phyloP scores from a whole-genome alignment of 306 rosid genomes.

The Cicer pinnatifidum region DNA sequence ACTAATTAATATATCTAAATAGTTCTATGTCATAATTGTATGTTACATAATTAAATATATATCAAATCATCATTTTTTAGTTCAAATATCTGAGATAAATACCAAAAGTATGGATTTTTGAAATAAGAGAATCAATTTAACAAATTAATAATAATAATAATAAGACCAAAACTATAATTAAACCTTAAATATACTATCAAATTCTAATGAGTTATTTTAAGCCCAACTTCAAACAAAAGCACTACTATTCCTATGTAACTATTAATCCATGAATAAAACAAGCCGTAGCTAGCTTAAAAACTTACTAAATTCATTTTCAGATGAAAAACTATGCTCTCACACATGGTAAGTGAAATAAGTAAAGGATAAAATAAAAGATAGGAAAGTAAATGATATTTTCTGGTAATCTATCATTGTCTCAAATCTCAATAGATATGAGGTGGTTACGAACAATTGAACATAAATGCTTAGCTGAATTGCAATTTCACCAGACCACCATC shows the following conservation, averaged over 20 bases:
- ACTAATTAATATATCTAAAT: no score
- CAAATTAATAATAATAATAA: no score
- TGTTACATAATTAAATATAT: no score
- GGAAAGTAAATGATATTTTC: slow-evolving; percentile 4
- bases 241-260: not conserved
- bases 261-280: not conserved
- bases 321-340: slow-evolving; percentile 2
- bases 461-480: slow-evolving; percentile 8
- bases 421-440: not conserved
- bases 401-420: not conserved
- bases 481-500: not conserved
- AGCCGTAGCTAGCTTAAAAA: not conserved
- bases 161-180: no score
- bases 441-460: not conserved
- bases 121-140: no score
- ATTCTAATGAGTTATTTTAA: not conserved
- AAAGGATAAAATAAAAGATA: not conserved
- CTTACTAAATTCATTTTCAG: not conserved
- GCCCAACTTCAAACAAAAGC: not conserved
- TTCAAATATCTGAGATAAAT: no score
- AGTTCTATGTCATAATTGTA: no score
- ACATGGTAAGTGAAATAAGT: not conserved
- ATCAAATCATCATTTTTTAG: no score
- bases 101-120: no score
- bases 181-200: not conserved